Percentiles rank a stretch among this genome's conserved stretches.
Conservation (phyloP, 1,284 basidiomycete species). For the Ganoderma leucocontextum region DNA sequence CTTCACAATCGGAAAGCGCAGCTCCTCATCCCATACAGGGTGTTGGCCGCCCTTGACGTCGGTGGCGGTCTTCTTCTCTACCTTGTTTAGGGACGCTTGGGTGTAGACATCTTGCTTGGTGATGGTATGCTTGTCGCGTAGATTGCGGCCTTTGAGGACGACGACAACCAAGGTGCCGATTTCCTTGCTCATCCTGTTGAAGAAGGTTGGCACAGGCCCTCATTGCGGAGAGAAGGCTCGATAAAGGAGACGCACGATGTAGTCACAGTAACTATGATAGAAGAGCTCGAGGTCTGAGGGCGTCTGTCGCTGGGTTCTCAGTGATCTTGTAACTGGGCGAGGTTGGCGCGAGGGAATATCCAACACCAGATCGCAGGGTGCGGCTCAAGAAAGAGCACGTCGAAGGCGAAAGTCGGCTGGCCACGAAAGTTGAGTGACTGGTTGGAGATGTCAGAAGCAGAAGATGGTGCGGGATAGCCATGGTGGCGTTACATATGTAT, state of each 20-base stretch:
- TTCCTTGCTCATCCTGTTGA: conserved; percentile 36
- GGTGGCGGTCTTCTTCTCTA: conserved; percentile 62
- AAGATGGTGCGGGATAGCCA: background rate
- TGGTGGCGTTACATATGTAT: conserved; percentile 3
- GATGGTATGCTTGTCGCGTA: conserved; percentile 76
- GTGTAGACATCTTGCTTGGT: conserved; percentile 82
- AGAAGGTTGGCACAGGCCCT: background rate
- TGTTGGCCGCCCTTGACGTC: conserved; percentile 80
- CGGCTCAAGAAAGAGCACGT: background rate
- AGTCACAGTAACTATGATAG: background rate
- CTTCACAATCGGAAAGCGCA: conserved; percentile 67
- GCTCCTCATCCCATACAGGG: conserved; percentile 80
- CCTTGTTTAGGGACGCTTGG: conserved; percentile 54
- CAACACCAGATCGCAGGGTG: background rate
- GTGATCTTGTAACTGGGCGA: background rate
- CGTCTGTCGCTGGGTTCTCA: conserved; percentile 4
- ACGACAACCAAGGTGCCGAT: conserved; percentile 79
- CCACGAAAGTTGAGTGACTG: background rate
- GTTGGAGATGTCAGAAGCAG: background rate
- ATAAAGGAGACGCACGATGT: background rate
- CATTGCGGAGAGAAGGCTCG: background rate
- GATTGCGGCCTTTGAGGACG: conserved; percentile 75
- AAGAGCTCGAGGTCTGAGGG: background rate
- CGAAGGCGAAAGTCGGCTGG: background rate
- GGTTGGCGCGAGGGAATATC: background rate